phyloP scores from a whole-genome alignment of 1,284 basidiomycete genomes.

The Meira miltonrushii region DNA sequence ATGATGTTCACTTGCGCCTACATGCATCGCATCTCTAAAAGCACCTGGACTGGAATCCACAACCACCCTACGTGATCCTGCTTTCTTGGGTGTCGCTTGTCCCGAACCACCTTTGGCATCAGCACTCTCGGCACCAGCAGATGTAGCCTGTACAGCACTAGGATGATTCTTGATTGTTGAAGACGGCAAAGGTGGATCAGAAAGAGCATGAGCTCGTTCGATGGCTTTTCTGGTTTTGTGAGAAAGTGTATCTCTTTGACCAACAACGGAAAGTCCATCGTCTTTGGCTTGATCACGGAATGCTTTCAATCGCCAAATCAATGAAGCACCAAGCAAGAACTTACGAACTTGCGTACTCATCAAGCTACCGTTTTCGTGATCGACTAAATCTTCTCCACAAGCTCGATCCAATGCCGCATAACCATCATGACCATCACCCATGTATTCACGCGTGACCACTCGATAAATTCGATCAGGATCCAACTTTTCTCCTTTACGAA shows the following conservation, averaged over 20 bases:
- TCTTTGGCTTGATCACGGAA: slow-evolving; percentile 14
- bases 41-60: slow-evolving; percentile 29
- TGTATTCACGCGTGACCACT: slow-evolving; percentile 70
- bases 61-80: slow-evolving; percentile 26
- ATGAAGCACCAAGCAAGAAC: slow-evolving; percentile 66
- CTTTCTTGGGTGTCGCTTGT: background rate
- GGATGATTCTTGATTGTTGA: slow-evolving; percentile 13
- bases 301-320: slow-evolving; percentile 39
- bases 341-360: slow-evolving; percentile 77
- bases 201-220: background rate
- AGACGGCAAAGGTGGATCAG: background rate
- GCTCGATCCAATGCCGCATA: slow-evolving; percentile 65
- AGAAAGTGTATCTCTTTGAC: slow-evolving; percentile 20
- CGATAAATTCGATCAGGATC: slow-evolving; percentile 58
- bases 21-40: slow-evolving; percentile 37
- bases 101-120: slow-evolving; percentile 18
- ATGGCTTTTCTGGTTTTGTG: slow-evolving; percentile 18
- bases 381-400: slow-evolving; percentile 64
- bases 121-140: slow-evolving; percentile 17
- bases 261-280: slow-evolving; percentile 12
- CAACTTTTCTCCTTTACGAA: slow-evolving; percentile 23
- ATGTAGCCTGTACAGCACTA: slow-evolving; percentile 16
- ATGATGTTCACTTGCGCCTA: slow-evolving; percentile 38
- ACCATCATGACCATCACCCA: slow-evolving; percentile 69
- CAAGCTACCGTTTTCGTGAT: slow-evolving; percentile 76